These are phyloP conservation scores for Backusella psychrophila DNA, from an alignment of 192 early-diverging fungal genomes.

Conservation along the genomic window DNA sequence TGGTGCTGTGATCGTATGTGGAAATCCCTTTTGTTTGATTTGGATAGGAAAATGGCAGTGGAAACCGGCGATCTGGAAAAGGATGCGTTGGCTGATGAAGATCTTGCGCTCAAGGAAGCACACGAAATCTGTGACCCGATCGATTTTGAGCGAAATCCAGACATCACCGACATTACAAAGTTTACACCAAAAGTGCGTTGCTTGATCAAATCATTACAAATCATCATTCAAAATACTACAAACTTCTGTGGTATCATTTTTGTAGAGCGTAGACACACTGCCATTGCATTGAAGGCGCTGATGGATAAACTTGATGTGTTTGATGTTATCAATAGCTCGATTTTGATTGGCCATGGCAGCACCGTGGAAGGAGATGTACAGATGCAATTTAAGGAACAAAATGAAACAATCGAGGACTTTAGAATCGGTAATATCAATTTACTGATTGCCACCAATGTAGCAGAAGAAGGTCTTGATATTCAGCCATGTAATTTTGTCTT, in stretches of 20 bases:
- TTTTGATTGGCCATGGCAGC: conserved; percentile 61
- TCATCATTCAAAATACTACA: conserved; percentile 37
- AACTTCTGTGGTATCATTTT: conserved; percentile 92
- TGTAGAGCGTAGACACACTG: conserved; percentile 70
- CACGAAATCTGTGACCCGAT: conserved; percentile 13
- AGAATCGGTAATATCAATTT: conserved; percentile 66
- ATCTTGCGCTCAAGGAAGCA: conserved; percentile 17
- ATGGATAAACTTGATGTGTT: conserved; percentile 57
- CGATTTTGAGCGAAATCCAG: conserved; percentile 27
- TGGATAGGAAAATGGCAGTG: background rate
- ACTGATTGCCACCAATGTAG: conserved; percentile 89
- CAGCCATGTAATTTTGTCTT: conserved; percentile 88
- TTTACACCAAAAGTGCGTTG: conserved; percentile 71
- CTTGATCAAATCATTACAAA: conserved; percentile 61
- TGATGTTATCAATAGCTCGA: conserved; percentile 38
- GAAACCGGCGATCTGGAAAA: background rate
- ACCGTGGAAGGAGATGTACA: conserved; percentile 38
- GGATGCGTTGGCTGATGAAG: conserved; percentile 15
- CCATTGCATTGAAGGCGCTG: conserved; percentile 53
- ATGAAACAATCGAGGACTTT: conserved; percentile 65
- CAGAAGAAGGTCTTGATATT: conserved; percentile 95
- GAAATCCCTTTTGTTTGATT: conserved; percentile 46
- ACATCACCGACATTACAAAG: conserved; percentile 16
- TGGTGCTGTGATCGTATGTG: conserved; percentile 79
- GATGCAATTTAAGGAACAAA: conserved; percentile 57